Evolutionary conservation across 306 rosid genomes (phyloP).

Genomic region (Castanea mollissima): DNA sequence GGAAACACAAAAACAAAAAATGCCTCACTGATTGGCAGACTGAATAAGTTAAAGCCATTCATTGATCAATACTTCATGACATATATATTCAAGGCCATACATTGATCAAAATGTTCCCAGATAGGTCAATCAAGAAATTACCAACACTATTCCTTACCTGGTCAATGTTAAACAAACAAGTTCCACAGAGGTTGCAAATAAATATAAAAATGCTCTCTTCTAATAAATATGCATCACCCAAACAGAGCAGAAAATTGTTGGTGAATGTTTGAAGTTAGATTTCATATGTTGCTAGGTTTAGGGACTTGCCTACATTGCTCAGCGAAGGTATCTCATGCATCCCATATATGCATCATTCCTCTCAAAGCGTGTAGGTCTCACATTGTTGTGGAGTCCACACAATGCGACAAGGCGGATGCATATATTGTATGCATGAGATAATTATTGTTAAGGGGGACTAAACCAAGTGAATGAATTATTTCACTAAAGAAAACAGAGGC

Average conservation of each 20-base stretch:
- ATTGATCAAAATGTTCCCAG: neutral
- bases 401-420: too few relatives aligned
- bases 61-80: neutral
- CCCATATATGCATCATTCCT: too few relatives aligned
- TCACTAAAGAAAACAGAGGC: neutral
- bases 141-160: neutral
- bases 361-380: too few relatives aligned
- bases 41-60: neutral
- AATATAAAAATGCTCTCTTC: neutral
- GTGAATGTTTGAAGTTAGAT: neutral
- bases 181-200: neutral
- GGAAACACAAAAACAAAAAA: neutral
- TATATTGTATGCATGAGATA: too few relatives aligned
- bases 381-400: too few relatives aligned
- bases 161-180: neutral
- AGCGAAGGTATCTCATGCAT: neutral
- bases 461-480: neutral
- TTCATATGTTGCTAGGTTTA: neutral
- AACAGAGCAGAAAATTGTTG: neutral
- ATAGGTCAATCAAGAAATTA: neutral
- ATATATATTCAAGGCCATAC: neutral
- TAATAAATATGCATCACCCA: neutral
- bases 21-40: neutral
- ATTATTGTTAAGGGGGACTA: neutral
- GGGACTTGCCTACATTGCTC: neutral